Evolutionary conservation across 2,329 filamentous ascomycete genomes (phyloP), one percentile per base, ranked within the genome.

Genomic region (Diaporthe australafricana): DNA sequence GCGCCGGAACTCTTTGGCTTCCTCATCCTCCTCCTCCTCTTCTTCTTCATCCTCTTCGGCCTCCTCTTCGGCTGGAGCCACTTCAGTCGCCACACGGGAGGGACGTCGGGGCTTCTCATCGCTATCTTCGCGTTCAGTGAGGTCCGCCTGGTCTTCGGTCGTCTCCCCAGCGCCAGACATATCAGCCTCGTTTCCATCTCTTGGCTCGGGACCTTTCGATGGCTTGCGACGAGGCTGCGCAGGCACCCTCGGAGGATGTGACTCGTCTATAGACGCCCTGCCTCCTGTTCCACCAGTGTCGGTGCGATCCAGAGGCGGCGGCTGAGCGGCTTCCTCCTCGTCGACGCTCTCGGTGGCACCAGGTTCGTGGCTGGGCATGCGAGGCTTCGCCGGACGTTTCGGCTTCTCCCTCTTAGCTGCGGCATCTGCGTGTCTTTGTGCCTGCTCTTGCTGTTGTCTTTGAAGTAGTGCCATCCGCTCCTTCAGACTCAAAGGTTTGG

Each of bases 381-480:
- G 87, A 35, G 72, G 72, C 82, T 91, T 92, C 85, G 96, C 92
- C 1, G 88, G 85, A 35, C 92, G 91, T 84, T 95, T 97, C 14
- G 94, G 91, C 82, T 97, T 98, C 77, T 97, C 94, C 81, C 97
- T 96, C 84, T 93, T 97, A 70, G 91, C 87, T 25, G 87, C 87
- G 20, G 92, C 90, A 47, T 96, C 94, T 9, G 93, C 93, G 82
- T 96, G 93, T 67, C 95, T 88, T 74, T 92, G 88, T 6, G 95
- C 94, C 79, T 96, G 94, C 79, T 98, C 96, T 80, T 94, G 86
- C 82, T 99, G 96, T 81, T 98, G 95, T 80, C 94, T 96, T 81
- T 99, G 96, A 20, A 99, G 86, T 67, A 98, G 85, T 35, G 96
- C 96, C 83, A 99, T 98, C 74, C 96, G 90, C 81, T 99, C 96